Conservation (phyloP, 2,329 filamentous ascomycete species). For the Diaporthe longicolla region DNA sequence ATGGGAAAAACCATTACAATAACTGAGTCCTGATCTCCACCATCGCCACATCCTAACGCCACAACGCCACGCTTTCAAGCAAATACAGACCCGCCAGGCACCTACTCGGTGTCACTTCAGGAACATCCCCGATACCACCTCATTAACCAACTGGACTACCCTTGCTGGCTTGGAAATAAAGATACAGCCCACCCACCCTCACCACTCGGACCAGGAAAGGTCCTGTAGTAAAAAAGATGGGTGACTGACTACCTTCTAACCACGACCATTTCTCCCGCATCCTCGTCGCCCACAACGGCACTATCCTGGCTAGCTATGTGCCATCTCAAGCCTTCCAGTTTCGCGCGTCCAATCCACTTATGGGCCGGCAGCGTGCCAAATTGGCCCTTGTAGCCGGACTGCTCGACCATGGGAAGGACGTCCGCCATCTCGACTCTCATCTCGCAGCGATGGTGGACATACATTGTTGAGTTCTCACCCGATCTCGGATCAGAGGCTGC, state of each 20-base stretch:
- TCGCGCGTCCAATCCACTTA: constrained; percentile 26
- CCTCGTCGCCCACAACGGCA: constrained; percentile 22
- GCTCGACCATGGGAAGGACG: constrained; percentile 26
- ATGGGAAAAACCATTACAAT: background rate
- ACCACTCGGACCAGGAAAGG: constrained; percentile 7
- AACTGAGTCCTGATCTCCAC: background rate
- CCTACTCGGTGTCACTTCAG: background rate
- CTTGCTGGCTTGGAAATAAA: background rate
- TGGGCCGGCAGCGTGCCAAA: constrained; percentile 27
- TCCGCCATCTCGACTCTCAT: constrained; percentile 28
- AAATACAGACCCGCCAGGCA: background rate
- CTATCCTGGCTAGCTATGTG: constrained; percentile 28
- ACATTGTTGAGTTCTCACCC: background rate
- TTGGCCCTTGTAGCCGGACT: constrained; percentile 26
- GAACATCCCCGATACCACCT: background rate
- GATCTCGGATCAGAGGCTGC: background rate
- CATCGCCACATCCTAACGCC: background rate
- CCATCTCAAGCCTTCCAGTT: constrained; percentile 23
- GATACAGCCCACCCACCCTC: constrained; percentile 32
- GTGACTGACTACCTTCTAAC: constrained; percentile 17
- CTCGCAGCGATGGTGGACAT: constrained; percentile 25
- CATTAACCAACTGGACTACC: background rate
- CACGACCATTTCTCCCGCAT: constrained; percentile 13
- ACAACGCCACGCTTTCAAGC: constrained; percentile 17
- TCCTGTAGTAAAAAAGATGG: constrained; percentile 22